These are phyloP conservation scores for Priceomyces carsonii DNA, from an alignment of 805 yeast species.

Conservation along the genomic window DNA sequence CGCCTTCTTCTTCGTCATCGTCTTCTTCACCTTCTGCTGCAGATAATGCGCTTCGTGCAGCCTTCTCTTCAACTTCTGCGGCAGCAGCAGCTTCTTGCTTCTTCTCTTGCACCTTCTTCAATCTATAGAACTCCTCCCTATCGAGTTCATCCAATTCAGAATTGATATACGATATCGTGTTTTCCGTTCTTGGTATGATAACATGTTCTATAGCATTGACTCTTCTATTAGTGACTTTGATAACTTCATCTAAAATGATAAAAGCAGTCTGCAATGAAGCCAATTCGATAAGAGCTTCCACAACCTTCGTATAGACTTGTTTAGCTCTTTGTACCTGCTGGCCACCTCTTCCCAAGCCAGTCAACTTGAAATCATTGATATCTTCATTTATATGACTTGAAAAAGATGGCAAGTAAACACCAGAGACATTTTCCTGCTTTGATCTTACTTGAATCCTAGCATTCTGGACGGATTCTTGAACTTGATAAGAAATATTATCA, in stretches of 20 bases:
- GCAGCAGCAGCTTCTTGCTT: constrained; percentile 78
- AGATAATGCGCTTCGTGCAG: constrained; percentile 12
- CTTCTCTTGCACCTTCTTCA: constrained; percentile 95
- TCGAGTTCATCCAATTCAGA: constrained; percentile 96
- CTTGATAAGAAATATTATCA: constrained; percentile 92
- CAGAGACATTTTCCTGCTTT: constrained; percentile 93
- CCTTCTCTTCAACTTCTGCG: constrained; percentile 53
- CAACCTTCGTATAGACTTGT: constrained; percentile 89
- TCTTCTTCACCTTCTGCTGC: constrained; percentile 20
- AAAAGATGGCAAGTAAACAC: constrained; percentile 91
- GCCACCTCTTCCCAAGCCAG: constrained; percentile 98
- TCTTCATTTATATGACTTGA: constrained; percentile 81
- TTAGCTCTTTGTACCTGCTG: constrained; percentile 96
- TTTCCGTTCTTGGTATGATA: constrained; percentile 95
- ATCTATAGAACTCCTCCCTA: constrained; percentile 95
- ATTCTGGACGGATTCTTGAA: constrained; percentile 87
- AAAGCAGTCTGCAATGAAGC: constrained; percentile 97
- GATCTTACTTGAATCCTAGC: constrained; percentile 92
- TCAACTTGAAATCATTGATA: constrained; percentile 91
- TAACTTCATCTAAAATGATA: constrained; percentile 94
- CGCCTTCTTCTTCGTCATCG: constrained; percentile 29
- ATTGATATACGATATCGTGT: constrained; percentile 87
- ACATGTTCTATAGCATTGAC: constrained; percentile 99
- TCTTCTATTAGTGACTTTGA: constrained; percentile 96
- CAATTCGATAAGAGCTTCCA: constrained; percentile 93